Base-by-base conservation (phyloP, 192 early-diverging fungal species). In the Entophlyctis luteolus region DNA sequence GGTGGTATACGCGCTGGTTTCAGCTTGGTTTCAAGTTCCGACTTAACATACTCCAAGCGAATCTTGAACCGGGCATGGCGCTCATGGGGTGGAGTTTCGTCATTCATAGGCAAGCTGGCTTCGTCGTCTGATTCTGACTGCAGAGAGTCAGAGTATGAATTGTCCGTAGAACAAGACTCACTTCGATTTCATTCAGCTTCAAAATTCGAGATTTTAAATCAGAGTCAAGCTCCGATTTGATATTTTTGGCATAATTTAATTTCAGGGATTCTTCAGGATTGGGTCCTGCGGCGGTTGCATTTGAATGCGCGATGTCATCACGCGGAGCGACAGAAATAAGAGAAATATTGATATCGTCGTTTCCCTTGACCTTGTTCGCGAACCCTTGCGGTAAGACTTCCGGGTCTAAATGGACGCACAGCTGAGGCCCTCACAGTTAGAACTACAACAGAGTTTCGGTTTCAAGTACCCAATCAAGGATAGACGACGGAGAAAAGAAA, bases 341-440 rank as follows among this genome's bases (percentile, higher is more conserved):
- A 5, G 18, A 38, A 3, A 53, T 27, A 3, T n/a, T 57, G 3
- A 22, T n/a, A 67, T 48, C 36, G 33, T 32, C 14, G 6, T 67
- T 33, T 14, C 12, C 27, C 49, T 37, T 56, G 0, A 4, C 46
- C 25, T 70, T 70, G 37, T 70, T 56, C 29, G 68, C 59, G 38
- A 50, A 70, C 28, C 47, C 47, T 38, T 4, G 46, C 1, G 68
- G 68, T 0, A 70, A 49, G 3, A 34, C 33, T 22, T 62, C 49
- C 18, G 48, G 18, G 31, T 12, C 28, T 3, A 70, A 33, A 42
- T 60, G 18, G 32, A 70, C 29, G 49, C 68, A 70, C 6, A 70
- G 55, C 68, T 70, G 38, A 1, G 20, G 1, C 1, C 3, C 25
- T 1, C 10, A n/a, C 39, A 60, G 10, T n/a, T 5, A 22, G 18